A percentile compares a stretch with the other conserved stretches of the same genome.
Evolutionary conservation across 495 filamentous ascomycete genomes (phyloP).

Genomic region (Acidomyces sp.): DNA sequence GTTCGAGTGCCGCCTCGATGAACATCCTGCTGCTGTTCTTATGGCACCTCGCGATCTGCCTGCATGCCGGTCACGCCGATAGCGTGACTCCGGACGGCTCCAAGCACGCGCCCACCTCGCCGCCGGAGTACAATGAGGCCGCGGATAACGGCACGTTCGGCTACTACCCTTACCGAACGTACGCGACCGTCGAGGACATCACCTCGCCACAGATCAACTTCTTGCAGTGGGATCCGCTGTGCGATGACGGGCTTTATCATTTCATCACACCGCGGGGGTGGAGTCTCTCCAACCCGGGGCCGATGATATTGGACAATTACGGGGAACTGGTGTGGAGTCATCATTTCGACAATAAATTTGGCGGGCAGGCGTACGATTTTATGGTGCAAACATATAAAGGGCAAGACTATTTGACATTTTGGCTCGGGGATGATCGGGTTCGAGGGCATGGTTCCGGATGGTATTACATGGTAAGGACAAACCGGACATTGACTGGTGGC

Average conservation of each 20-base stretch:
- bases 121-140: conserved; percentile 13
- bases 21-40: conserved; percentile 7
- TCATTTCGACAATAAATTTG: conserved; percentile 11
- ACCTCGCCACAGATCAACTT: conserved; percentile 16
- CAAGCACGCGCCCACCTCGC: conserved; percentile 3
- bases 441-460: conserved; percentile 37
- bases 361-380: conserved; percentile 19
- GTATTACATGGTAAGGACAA: conserved; percentile 35
- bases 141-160: conserved; percentile 16
- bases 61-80: conserved; percentile 1
- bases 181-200: conserved; percentile 6
- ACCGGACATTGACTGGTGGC: not conserved
- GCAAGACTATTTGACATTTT: conserved; percentile 34
- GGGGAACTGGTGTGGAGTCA: conserved; percentile 15
- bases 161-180: conserved; percentile 12
- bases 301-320: conserved; percentile 18
- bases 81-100: no score
- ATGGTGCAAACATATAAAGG: conserved; percentile 17
- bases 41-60: conserved; percentile 15
- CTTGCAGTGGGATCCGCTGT: conserved; percentile 12
- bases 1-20: conserved; percentile 10
- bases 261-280: conserved; percentile 18
- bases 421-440: conserved; percentile 37
- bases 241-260: conserved; percentile 16
- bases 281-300: conserved; percentile 14